These are phyloP conservation scores for Sporothrix brunneoviolacea DNA, from an alignment of 2,329 filamentous ascomycete species.

Conservation along the genomic window DNA sequence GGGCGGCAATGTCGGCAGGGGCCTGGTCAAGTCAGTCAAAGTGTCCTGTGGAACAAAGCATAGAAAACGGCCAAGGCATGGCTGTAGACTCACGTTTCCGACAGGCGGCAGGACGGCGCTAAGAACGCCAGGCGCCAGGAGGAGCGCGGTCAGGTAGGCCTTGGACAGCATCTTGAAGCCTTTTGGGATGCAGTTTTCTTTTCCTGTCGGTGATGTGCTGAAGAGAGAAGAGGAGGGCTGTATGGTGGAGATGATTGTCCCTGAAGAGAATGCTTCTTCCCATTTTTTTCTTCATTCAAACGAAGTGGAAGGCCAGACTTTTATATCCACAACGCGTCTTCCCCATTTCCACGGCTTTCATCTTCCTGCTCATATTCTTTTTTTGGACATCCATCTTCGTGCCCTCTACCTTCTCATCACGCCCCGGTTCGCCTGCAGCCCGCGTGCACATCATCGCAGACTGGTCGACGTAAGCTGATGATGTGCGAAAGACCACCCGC, in stretches of 20 bases:
- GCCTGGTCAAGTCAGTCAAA: too few species aligned
- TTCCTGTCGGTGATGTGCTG: too few species aligned
- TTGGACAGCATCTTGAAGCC: slow-evolving; percentile 16
- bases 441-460: too few species aligned
- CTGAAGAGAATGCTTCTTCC: slow-evolving; percentile 2
- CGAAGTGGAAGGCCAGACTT: background rate
- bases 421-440: too few species aligned
- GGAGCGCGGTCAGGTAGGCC: slow-evolving; percentile 14
- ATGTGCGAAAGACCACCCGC: background rate
- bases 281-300: background rate
- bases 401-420: too few species aligned
- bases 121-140: slow-evolving; percentile 17
- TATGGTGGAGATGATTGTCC: slow-evolving; percentile 1
- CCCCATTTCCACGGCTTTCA: too few species aligned
- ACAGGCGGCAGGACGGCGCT: slow-evolving; percentile 13
- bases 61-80: too few species aligned
- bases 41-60: too few species aligned
- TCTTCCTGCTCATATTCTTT: too few species aligned
- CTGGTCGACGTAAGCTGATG: slow-evolving; percentile 2
- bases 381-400: too few species aligned
- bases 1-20: background rate
- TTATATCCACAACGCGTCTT: too few species aligned
- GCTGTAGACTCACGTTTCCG: background rate
- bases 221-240: background rate
- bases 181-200: background rate